Percentiles rank a stretch among this genome's conserved stretches.
Evolutionary conservation across 176 grass and related monocot genomes (phyloP).

Genomic region (Aegilops bicornis): DNA sequence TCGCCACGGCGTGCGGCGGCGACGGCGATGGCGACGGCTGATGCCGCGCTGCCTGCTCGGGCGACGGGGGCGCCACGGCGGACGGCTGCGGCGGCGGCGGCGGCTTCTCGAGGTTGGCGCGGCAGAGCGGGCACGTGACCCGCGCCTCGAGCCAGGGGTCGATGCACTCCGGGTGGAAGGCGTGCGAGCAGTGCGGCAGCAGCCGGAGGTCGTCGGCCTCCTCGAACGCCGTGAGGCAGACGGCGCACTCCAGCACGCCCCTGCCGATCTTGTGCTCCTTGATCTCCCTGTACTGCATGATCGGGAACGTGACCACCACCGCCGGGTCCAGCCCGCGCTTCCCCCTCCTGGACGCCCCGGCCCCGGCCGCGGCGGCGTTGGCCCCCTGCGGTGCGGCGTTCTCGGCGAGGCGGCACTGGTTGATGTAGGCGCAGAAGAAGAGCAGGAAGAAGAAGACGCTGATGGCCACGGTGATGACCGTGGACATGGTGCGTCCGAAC

Average conservation of each 20-base stretch:
- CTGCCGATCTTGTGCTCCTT: constrained; percentile 64
- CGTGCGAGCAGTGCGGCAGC: constrained; percentile 84
- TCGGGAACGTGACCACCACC: constrained; percentile 63
- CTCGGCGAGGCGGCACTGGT: constrained; percentile 52
- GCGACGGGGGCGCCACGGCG: not conserved
- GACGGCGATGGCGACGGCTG: not conserved
- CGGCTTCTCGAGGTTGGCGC: constrained; percentile 59
- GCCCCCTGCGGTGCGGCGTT: not conserved
- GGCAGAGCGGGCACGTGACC: constrained; percentile 71
- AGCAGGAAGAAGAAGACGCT: constrained; percentile 74
- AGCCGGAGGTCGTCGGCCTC: constrained; percentile 80
- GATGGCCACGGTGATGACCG: constrained; percentile 62
- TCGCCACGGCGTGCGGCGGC: constrained; percentile 33
- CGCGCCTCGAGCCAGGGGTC: constrained; percentile 77
- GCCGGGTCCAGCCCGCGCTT: constrained; percentile 65
- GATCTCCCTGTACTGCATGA: constrained; percentile 61
- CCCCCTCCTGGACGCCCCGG: constrained; percentile 31
- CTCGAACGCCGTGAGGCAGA: constrained; percentile 88
- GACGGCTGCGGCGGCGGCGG: not conserved
- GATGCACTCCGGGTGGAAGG: constrained; percentile 93
- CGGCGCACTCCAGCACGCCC: constrained; percentile 79
- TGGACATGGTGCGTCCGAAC: constrained; percentile 67
- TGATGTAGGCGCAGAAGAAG: constrained; percentile 78
- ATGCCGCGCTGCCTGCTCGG: not conserved
- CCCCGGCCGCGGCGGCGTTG: not conserved